Percentiles rank a stretch among this genome's conserved stretches.
phyloP scores from a whole-genome alignment of 1,284 basidiomycete genomes.

The Sphaerobolus stellatus region DNA sequence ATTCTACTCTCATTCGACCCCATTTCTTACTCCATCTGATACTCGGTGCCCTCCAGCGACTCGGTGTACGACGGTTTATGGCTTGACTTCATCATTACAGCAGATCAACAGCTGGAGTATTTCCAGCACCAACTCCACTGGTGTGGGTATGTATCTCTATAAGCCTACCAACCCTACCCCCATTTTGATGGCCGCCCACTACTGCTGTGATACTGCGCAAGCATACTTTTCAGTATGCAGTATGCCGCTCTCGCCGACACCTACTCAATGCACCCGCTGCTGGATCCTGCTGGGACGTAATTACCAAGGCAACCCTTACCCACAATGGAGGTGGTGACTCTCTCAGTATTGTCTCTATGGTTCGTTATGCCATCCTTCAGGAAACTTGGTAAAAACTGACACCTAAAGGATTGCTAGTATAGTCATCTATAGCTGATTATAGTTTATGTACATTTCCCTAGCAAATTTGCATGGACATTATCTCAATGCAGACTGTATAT shows the following conservation, averaged over 20 bases:
- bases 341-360: conserved; percentile 17
- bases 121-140: conserved; percentile 24
- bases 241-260: conserved; percentile 17
- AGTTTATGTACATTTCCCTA: no score
- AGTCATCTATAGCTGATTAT: no score
- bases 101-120: no score
- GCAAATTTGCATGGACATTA: no score
- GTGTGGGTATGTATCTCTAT: conserved; percentile 14
- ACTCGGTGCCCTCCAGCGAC: no score
- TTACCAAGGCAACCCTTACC: conserved; percentile 13
- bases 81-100: no score
- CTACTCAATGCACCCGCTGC: conserved; percentile 15
- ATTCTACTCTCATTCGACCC: no score
- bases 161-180: conserved; percentile 11
- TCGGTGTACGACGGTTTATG: no score
- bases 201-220: conserved; percentile 15
- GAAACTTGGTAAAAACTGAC: no score
- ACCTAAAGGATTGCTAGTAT: no score
- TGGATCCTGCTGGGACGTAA: conserved; percentile 20
- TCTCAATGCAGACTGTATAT: no score
- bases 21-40: no score
- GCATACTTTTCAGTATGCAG: conserved; percentile 18
- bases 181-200: conserved; percentile 17
- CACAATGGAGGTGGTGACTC: conserved; percentile 22
- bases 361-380: conserved; percentile 19